phyloP scores from a whole-genome alignment of 2,329 filamentous ascomycete genomes.

The Westerdykella ornata region DNA sequence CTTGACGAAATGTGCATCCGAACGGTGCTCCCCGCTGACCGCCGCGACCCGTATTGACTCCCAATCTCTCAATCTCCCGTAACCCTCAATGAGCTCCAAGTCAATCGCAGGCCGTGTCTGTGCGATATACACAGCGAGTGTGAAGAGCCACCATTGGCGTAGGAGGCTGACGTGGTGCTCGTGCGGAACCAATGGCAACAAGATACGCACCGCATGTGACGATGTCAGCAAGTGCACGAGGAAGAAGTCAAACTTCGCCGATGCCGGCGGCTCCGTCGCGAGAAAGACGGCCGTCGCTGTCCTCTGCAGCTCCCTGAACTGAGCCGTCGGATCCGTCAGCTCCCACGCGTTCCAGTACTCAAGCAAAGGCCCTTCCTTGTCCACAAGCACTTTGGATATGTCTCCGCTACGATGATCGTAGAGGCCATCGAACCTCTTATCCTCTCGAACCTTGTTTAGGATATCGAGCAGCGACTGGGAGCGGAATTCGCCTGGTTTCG shows the following conservation, averaged over 20 bases:
- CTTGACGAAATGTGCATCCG: constrained; percentile 82
- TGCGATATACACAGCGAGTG: constrained; percentile 68
- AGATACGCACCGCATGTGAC: constrained; percentile 78
- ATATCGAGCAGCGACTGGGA: constrained; percentile 56
- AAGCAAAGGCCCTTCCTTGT: constrained; percentile 63
- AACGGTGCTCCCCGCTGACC: constrained; percentile 58
- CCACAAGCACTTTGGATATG: constrained; percentile 59
- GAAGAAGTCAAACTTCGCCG: constrained; percentile 69
- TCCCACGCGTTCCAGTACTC: constrained; percentile 89
- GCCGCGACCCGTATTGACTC: constrained; percentile 66
- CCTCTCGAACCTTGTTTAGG: constrained; percentile 60
- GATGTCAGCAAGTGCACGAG: constrained; percentile 75
- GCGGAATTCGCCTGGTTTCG: constrained; percentile 54
- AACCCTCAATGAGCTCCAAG: constrained; percentile 52
- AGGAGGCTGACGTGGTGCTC: constrained; percentile 68
- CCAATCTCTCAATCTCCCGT: constrained; percentile 58
- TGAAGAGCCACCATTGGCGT: constrained; percentile 83
- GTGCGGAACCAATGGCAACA: constrained; percentile 69
- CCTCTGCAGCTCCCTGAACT: constrained; percentile 65
- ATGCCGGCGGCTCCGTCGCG: constrained; percentile 37
- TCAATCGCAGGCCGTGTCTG: constrained; percentile 67
- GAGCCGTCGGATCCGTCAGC: constrained; percentile 59
- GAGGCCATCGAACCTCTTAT: constrained; percentile 62
- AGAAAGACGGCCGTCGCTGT: constrained; percentile 55
- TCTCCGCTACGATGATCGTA: constrained; percentile 58